Conservation (phyloP, 2,329 filamentous ascomycete genomes). For the Sphaerostilbella broomeana region DNA sequence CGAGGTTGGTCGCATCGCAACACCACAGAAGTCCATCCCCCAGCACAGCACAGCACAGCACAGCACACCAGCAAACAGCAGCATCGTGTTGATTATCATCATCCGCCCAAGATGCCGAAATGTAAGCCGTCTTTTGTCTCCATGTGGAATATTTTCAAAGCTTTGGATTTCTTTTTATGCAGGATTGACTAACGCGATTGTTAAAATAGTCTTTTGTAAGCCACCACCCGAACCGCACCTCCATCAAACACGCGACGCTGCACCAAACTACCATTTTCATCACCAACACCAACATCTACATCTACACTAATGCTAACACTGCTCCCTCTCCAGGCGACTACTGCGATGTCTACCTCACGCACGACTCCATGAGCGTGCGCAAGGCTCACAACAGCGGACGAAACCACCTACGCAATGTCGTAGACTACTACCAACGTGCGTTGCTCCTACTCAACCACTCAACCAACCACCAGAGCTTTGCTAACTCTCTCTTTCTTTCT, state of each 20-base stretch:
- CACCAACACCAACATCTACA: slow-evolving; percentile 1
- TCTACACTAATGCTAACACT: slow-evolving; percentile 10
- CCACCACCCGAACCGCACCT: not conserved
- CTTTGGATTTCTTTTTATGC: too few species aligned
- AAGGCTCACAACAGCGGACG: slow-evolving; percentile 96
- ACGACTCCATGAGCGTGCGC: slow-evolving; percentile 99
- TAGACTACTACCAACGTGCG: slow-evolving; percentile 95
- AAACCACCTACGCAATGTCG: slow-evolving; percentile 94
- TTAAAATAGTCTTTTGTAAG: slow-evolving; percentile 28
- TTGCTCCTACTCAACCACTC: slow-evolving; percentile 11
- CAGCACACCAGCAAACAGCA: not conserved
- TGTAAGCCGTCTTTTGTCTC: slow-evolving; percentile 53
- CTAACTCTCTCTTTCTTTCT: not conserved
- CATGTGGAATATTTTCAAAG: not conserved
- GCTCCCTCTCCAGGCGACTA: slow-evolving; percentile 63
- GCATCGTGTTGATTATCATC: not conserved
- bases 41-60: too few species aligned
- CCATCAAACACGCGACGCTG: too few species aligned
- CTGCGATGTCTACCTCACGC: slow-evolving; percentile 99
- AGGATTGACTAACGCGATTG: slow-evolving; percentile 6
- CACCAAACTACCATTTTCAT: slow-evolving; percentile 2
- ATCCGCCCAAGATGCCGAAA: slow-evolving; percentile 67
- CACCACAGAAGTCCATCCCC: too few species aligned
- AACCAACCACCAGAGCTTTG: not conserved
- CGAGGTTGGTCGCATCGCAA: too few species aligned